A percentile compares a stretch with the other conserved stretches of the same genome.
phyloP scores from a whole-genome alignment of 1,139 yeast species.

The Entelexis sorbosivorans region DNA sequence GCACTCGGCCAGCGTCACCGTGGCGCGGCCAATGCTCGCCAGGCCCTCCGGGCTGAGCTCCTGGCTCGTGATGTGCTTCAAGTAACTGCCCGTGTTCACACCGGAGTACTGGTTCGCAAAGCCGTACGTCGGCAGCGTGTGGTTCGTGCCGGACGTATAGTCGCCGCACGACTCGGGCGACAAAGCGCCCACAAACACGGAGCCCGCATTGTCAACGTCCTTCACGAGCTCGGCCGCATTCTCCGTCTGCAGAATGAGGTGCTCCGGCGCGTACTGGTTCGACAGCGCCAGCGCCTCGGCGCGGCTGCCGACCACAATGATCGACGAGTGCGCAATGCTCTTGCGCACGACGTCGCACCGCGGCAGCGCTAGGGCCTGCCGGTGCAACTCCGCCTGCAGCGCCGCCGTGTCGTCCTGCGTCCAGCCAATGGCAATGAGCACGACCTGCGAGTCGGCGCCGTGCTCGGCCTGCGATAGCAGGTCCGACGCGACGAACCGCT shows the following conservation, averaged over 20 bases:
- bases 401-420: slow-evolving; percentile 47
- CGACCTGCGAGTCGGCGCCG: slow-evolving; percentile 95
- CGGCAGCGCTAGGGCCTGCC: slow-evolving; percentile 78
- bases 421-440: slow-evolving; percentile 72
- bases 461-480: slow-evolving; percentile 96
- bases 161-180: slow-evolving; percentile 98
- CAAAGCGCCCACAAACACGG: slow-evolving; percentile 89
- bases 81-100: slow-evolving; percentile 90
- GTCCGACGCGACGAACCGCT: slow-evolving; percentile 92
- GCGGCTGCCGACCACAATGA: slow-evolving; percentile 52
- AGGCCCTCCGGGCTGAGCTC: slow-evolving; percentile 79
- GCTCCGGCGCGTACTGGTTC: slow-evolving; percentile 93
- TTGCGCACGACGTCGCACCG: slow-evolving; percentile 87
- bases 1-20: slow-evolving; percentile 90
- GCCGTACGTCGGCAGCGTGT: slow-evolving; percentile 95
- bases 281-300: slow-evolving; percentile 76
- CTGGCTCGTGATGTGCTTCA: slow-evolving; percentile 88
- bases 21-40: slow-evolving; percentile 81
- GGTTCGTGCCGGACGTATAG: slow-evolving; percentile 94
- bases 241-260: slow-evolving; percentile 78
- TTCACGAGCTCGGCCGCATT: slow-evolving; percentile 63
- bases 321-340: slow-evolving; percentile 84
- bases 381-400: slow-evolving; percentile 69
- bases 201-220: slow-evolving; percentile 82
- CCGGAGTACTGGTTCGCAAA: slow-evolving; percentile 97